These are phyloP conservation scores for Ganoderma multipileum DNA, from an alignment of 1,284 basidiomycete genomes.

Conservation along the genomic window DNA sequence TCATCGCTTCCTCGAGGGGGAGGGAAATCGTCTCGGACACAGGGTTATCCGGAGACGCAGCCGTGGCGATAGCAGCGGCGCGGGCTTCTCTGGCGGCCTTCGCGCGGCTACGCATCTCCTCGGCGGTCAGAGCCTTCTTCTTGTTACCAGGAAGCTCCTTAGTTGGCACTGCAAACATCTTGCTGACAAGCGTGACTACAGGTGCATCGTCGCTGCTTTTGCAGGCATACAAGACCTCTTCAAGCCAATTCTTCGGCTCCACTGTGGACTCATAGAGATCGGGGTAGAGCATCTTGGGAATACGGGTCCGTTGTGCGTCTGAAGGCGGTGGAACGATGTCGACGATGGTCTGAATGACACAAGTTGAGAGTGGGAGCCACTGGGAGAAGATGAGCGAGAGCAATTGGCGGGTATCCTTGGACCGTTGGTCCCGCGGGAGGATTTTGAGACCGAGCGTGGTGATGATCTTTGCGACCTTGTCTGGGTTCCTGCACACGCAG, in stretches of 20 bases:
- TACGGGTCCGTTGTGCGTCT: slow-evolving; percentile 81
- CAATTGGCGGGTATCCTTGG: slow-evolving; percentile 89
- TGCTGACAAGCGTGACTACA: slow-evolving; percentile 92
- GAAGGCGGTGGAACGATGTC: slow-evolving; percentile 92
- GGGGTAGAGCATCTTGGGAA: slow-evolving; percentile 95
- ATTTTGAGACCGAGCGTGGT: slow-evolving; percentile 86
- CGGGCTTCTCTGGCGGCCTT: slow-evolving; percentile 65
- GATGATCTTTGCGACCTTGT: slow-evolving; percentile 92
- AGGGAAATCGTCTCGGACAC: slow-evolving; percentile 33
- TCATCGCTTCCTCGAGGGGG: slow-evolving; percentile 32
- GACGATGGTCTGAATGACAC: slow-evolving; percentile 92
- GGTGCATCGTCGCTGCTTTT: slow-evolving; percentile 64
- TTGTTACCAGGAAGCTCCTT: slow-evolving; percentile 89
- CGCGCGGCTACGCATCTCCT: slow-evolving; percentile 84
- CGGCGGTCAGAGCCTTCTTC: slow-evolving; percentile 79
- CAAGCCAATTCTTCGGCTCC: slow-evolving; percentile 79
- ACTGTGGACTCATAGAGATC: slow-evolving; percentile 65
- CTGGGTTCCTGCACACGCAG: slow-evolving; percentile 68
- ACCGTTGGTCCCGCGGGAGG: slow-evolving; percentile 87
- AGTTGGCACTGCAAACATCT: slow-evolving; percentile 93
- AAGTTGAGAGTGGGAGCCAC: slow-evolving; percentile 95
- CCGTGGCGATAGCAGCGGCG: slow-evolving; percentile 40
- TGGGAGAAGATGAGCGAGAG: slow-evolving; percentile 91
- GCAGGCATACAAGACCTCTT: slow-evolving; percentile 83
- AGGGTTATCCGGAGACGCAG: slow-evolving; percentile 23